Evolutionary conservation across 352 stramenopile genomes (phyloP).

Genomic region (Phytophthora vignae): DNA sequence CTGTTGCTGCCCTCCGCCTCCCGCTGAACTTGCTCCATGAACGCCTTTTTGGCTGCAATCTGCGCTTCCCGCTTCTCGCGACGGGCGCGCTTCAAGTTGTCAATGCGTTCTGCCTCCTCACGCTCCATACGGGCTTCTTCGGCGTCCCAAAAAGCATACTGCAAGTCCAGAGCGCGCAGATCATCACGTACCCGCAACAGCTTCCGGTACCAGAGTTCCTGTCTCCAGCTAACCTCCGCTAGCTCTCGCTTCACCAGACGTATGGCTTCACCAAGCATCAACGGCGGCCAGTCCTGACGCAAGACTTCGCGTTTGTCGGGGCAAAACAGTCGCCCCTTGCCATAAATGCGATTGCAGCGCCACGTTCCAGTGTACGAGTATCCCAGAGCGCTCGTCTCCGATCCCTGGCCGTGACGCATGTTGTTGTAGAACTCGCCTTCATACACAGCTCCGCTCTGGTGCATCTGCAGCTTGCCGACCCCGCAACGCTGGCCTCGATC

Average conservation of each 20-base stretch:
- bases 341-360: slow-evolving; percentile 64
- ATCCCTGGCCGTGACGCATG: slow-evolving; percentile 64
- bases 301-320: slow-evolving; percentile 55
- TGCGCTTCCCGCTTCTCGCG: slow-evolving; percentile 66
- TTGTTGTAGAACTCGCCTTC: slow-evolving; percentile 77
- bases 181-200: slow-evolving; percentile 76
- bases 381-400: slow-evolving; percentile 67
- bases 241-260: slow-evolving; percentile 58
- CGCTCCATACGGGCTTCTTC: slow-evolving; percentile 58
- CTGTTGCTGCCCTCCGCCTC: slow-evolving; percentile 20
- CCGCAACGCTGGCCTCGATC: slow-evolving; percentile 51
- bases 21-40: slow-evolving; percentile 57
- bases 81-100: slow-evolving; percentile 54
- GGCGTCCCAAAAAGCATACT: slow-evolving; percentile 68
- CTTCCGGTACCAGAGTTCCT: slow-evolving; percentile 62
- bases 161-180: slow-evolving; percentile 65
- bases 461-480: slow-evolving; percentile 51
- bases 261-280: slow-evolving; percentile 69
- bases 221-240: slow-evolving; percentile 10
- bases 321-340: slow-evolving; percentile 53
- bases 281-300: slow-evolving; percentile 60
- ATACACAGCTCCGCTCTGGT: slow-evolving; percentile 57
- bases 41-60: slow-evolving; percentile 60
- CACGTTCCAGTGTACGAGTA: slow-evolving; percentile 67
- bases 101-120: slow-evolving; percentile 55